Evolutionary conservation across 768 basidiomycete genomes (phyloP), one percentile per base, ranked within the genome.

Genomic region (Suillus tomentosus): DNA sequence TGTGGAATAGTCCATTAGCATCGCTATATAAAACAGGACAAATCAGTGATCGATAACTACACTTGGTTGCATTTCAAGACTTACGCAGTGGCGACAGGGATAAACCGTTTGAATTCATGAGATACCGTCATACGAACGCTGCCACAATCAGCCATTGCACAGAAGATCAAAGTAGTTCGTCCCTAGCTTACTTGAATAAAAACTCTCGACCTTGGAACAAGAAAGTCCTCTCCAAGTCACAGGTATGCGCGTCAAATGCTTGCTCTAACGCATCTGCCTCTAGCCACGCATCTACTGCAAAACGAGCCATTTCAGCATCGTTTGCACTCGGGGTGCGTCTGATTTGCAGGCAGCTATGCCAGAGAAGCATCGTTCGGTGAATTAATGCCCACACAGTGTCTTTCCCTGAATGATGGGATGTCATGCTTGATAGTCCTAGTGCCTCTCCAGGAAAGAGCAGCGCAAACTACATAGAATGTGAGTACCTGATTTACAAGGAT

Each of bases 391-490:
- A 92, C 24, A 92, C 79, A 6, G 87, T 87, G 62, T 90, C 84
- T 72, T 89, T 91, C 10, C 82, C 77, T 4, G 83, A 78, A 62
- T 71, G 66, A 45, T 60, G 45, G 42, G 63, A 67, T 24, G 72
- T 51, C 22, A 75, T 62, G 24, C 69, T 48, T 11, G 77, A 80
- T 36, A 75, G 76, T 3, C 73, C 75, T 31, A 86, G 75, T 14
- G 84, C 81, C 75, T 92, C 90, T n/a, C 89, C 90, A 8, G 89
- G 87, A 72, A 92, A 92, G 24, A 92, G 76, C n/a, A 92, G 73
- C 1, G 85, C 84, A 72, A 87, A 89, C 90, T 92, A 68, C 15
- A 65, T 39, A 60, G 19, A 10, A 55, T 42, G 27, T 56, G 11
- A 14, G 5, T 48, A 42, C 15, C 15, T 31, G 39, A 27, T 22